Conservation (phyloP, 495 filamentous ascomycete genomes). For the Aspergillus baeticus region DNA sequence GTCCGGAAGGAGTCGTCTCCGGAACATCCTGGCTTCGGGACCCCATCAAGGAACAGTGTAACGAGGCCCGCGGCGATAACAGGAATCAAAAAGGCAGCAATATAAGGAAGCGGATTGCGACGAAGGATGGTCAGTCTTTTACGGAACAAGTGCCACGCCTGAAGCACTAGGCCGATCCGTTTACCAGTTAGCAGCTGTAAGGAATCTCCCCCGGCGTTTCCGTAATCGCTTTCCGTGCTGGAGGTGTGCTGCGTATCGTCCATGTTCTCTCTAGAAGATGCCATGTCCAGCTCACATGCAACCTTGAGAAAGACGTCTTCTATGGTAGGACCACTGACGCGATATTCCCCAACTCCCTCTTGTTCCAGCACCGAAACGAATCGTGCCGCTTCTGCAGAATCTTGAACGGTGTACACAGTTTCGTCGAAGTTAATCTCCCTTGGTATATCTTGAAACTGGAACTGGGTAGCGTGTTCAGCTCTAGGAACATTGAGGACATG, state of each 20-base stretch:
- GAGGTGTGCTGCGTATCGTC: not conserved
- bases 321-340: slow-evolving; percentile 80
- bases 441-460: slow-evolving; percentile 51
- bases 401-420: slow-evolving; percentile 64
- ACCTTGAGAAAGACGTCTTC: slow-evolving; percentile 85
- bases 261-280: slow-evolving; percentile 31
- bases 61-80: slow-evolving; percentile 73
- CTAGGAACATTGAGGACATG: slow-evolving; percentile 58
- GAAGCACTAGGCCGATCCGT: slow-evolving; percentile 59
- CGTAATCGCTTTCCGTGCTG: not conserved
- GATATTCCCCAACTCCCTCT: slow-evolving; percentile 63
- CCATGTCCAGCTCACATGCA: slow-evolving; percentile 57
- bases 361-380: slow-evolving; percentile 68
- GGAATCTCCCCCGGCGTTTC: slow-evolving; percentile 14
- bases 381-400: slow-evolving; percentile 59
- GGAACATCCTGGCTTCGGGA: slow-evolving; percentile 56
- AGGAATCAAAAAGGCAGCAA: slow-evolving; percentile 69
- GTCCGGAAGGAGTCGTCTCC: slow-evolving; percentile 40
- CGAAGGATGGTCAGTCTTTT: slow-evolving; percentile 77
- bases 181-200: slow-evolving; percentile 67
- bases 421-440: slow-evolving; percentile 64
- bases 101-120: slow-evolving; percentile 71
- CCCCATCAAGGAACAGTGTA: slow-evolving; percentile 64
- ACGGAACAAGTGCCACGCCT: slow-evolving; percentile 69
- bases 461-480: slow-evolving; percentile 23